Evolutionary conservation across 495 filamentous ascomycete genomes (phyloP).

Genomic region (Apiosordaria backusii): DNA sequence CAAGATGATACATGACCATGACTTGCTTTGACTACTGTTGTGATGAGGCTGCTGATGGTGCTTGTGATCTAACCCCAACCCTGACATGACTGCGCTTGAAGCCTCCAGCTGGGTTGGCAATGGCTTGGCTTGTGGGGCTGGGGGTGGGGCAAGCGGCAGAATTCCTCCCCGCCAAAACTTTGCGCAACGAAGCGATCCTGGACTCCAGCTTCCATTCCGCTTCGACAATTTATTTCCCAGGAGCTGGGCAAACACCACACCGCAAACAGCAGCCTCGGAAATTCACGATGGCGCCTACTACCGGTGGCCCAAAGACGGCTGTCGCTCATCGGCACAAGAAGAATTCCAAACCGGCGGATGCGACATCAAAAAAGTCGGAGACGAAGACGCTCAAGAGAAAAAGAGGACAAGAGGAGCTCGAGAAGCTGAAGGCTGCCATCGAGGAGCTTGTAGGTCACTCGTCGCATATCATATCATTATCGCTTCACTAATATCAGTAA

Average conservation of each 20-base stretch:
- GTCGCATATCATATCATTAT: neutral
- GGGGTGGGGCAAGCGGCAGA: constrained; percentile 30
- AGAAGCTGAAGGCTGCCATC: constrained; percentile 48
- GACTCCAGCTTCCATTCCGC: neutral
- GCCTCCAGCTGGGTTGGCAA: neutral
- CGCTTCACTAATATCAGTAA: neutral
- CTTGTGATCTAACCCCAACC: neutral
- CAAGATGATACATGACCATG: neutral
- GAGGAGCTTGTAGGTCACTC: constrained; percentile 36
- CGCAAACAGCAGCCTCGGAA: neutral
- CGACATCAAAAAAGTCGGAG: constrained; percentile 32
- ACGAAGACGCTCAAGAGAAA: constrained; percentile 43
- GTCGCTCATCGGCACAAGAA: constrained; percentile 22
- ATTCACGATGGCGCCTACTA: constrained; percentile 20
- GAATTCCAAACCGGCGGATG: neutral
- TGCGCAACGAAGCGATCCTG: neutral
- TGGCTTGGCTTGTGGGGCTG: neutral
- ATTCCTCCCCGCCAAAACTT: constrained; percentile 38
- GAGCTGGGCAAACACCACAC: neutral
- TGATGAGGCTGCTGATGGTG: too few relatives aligned
- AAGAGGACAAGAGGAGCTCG: constrained; percentile 52
- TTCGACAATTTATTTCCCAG: neutral
- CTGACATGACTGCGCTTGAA: neutral
- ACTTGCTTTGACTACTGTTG: neutral
- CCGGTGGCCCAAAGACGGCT: constrained; percentile 18